Base-by-base conservation (phyloP, 768 basidiomycete species). In the Galerina marginata region DNA sequence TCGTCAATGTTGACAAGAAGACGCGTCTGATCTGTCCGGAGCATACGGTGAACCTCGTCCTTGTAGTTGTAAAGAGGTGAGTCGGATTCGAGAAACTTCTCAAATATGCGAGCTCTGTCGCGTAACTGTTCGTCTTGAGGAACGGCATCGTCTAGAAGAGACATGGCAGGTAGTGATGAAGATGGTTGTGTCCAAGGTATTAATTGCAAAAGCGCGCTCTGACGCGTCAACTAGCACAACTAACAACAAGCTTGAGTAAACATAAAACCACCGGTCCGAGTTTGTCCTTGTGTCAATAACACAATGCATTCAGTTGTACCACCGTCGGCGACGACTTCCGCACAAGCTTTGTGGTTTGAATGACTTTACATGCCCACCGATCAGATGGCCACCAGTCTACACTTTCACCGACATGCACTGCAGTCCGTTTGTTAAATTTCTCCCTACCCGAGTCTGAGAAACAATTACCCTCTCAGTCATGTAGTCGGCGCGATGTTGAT, bases 1-100 rank as follows among this genome's bases (percentile, higher is more conserved):
- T 99, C 95, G 74, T 99, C 96, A 67, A 99, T 84, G 75, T 97
- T 99, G 73, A 99, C 87, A 67, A 96, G 88, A 69, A 99, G 88
- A 73, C 97, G 88, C 69, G 92, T 89, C 71, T 90, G 87, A 68
- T 92, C 90, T 16, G 83, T 81, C 58, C 91, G 87, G 49, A 98
- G 84, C 88, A 98, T 87, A 66, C 87, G 85, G 46, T 84, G 81
- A 64, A 96, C 90, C 58, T 91, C 90, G 67, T 95, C 90, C 67
- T 88, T 86, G 80, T 96, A 96, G 74, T 92, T 93, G 81, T 86
- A 87, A 16, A 86, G 68, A 26, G 83, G 72, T 3, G 85, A 85
- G 58, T 88, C 88, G 2, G 86, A 84, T 65, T 86, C 84, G 38
- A 94, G 82, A 64, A 97, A 96, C 63, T 92, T 91, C 68, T 91